Conservation (phyloP, 495 filamentous ascomycete species). For the Choiromyces venosus region DNA sequence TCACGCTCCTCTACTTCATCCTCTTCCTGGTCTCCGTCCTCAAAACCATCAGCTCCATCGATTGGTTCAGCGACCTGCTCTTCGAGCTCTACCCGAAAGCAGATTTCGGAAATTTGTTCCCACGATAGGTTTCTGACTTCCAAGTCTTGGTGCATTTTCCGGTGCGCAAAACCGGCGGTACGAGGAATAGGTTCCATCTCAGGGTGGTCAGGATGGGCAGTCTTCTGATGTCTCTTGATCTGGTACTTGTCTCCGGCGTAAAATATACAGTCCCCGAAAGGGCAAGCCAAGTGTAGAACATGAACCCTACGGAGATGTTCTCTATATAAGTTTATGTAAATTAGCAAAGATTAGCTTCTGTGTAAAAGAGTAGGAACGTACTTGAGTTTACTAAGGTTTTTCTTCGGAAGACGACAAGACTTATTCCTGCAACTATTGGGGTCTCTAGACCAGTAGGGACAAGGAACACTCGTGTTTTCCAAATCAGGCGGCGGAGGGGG, state of each 20-base stretch:
- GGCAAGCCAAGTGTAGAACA: conserved; percentile 6
- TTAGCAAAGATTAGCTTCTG: neutral
- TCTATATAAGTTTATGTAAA: neutral
- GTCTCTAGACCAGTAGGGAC: neutral
- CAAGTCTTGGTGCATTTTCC: neutral
- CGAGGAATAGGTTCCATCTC: neutral
- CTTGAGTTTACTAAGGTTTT: conserved; percentile 22
- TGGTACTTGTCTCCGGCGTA: conserved; percentile 11
- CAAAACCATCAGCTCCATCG: neutral
- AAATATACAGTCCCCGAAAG: neutral
- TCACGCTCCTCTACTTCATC: neutral
- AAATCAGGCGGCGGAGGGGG: neutral
- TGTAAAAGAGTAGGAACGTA: neutral
- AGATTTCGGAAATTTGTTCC: conserved; percentile 4
- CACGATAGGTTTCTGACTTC: neutral
- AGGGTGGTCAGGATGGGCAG: neutral
- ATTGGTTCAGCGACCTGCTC: neutral
- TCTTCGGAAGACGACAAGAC: neutral
- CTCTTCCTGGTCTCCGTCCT: neutral
- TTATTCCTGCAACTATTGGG: neutral
- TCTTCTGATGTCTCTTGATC: conserved; percentile 6
- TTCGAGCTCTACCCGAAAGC: neutral
- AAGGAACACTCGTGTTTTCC: neutral
- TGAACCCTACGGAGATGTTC: conserved; percentile 14
- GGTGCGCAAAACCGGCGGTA: neutral